These are phyloP conservation scores for Hyaloscypha bicolor DNA, from an alignment of 495 filamentous ascomycete genomes.

Conservation along the genomic window DNA sequence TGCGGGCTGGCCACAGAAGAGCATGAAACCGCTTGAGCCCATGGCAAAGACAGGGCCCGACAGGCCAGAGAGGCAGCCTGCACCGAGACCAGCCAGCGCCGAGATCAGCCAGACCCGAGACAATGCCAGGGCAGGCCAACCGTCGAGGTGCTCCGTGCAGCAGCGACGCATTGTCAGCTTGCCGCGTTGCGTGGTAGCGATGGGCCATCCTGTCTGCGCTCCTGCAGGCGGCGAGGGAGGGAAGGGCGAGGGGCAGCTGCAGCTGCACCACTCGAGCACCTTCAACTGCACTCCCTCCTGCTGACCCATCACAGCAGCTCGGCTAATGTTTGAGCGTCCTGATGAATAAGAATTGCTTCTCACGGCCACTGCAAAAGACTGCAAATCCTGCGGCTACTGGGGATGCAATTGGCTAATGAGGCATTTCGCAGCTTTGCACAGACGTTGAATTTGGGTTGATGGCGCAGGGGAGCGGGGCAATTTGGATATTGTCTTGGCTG, in stretches of 20 bases:
- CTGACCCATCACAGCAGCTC: background rate
- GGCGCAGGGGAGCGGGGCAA: background rate
- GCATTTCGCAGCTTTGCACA: conserved; percentile 18
- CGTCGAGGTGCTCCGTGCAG: background rate
- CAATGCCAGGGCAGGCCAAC: background rate
- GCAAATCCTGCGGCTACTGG: background rate
- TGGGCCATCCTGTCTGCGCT: background rate
- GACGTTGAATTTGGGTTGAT: conserved; percentile 26
- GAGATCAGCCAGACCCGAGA: no score
- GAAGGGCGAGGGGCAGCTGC: background rate
- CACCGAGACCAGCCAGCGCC: conserved; percentile 10
- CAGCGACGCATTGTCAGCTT: background rate
- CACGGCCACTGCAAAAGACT: background rate
- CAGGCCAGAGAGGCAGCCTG: background rate
- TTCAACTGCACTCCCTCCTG: background rate
- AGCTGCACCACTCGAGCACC: conserved; percentile 10
- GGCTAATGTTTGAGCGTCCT: background rate
- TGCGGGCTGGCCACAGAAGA: background rate
- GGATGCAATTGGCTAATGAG: background rate
- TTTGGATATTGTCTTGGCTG: background rate
- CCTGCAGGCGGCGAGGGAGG: conserved; percentile 7
- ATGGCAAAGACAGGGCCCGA: conserved; percentile 1
- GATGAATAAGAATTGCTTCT: background rate
- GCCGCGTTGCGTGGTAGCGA: background rate
- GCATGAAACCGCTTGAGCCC: conserved; percentile 32